phyloP scores from a whole-genome alignment of 2,329 filamentous ascomycete genomes.

The Alternaria arborescens region DNA sequence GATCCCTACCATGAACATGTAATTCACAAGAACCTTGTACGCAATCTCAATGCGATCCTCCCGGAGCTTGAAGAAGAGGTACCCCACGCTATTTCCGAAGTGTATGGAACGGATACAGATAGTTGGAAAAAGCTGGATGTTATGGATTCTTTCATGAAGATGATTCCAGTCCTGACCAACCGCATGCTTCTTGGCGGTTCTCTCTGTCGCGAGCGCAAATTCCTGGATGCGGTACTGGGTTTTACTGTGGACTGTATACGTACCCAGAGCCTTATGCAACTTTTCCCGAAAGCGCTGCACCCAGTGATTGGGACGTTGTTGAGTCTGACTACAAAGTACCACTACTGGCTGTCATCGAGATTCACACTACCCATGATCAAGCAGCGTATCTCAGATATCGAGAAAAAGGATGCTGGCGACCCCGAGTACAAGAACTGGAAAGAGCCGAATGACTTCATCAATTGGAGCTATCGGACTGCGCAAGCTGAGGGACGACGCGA shows the following conservation, averaged over 20 bases:
- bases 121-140: constrained; percentile 50
- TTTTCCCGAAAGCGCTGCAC: constrained; percentile 60
- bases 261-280: constrained; percentile 50
- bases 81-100: constrained; percentile 40
- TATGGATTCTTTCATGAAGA: constrained; percentile 47
- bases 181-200: constrained; percentile 56
- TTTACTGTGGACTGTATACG: constrained; percentile 61
- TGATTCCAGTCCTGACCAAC: constrained; percentile 55
- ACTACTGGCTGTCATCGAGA: constrained; percentile 57
- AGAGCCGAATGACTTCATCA: constrained; percentile 65
- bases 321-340: constrained; percentile 57
- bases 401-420: constrained; percentile 53
- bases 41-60: constrained; percentile 51
- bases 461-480: constrained; percentile 65
- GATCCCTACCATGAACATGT: constrained; percentile 55
- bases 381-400: constrained; percentile 59
- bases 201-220: constrained; percentile 58
- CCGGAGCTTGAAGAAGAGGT: constrained; percentile 53
- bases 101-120: constrained; percentile 49
- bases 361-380: constrained; percentile 60
- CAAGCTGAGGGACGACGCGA: constrained; percentile 52
- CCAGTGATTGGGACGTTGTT: constrained; percentile 60
- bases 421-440: constrained; percentile 53
- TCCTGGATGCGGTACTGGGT: constrained; percentile 58
- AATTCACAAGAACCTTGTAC: constrained; percentile 52